Percentiles rank a stretch among this genome's conserved stretches.
Conservation (phyloP, 768 basidiomycete species). For the Pilatotrama ljubarskyi region DNA sequence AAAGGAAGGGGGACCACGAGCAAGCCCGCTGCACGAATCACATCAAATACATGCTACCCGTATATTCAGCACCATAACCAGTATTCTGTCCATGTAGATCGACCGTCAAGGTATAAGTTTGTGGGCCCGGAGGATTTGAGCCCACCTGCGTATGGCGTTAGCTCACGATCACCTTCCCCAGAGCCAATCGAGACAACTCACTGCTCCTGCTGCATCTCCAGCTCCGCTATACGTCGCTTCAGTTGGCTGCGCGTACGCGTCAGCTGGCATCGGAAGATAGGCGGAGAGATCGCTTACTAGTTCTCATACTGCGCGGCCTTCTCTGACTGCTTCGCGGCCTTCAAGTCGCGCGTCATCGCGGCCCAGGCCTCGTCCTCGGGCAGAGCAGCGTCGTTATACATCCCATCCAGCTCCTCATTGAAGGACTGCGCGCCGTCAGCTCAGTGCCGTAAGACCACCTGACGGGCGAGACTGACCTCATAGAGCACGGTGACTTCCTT, state of each 20-base stretch:
- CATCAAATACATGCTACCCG: slow-evolving; percentile 4
- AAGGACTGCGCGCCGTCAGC: slow-evolving; percentile 60
- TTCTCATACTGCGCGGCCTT: slow-evolving; percentile 81
- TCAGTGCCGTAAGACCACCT: not conserved
- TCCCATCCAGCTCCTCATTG: slow-evolving; percentile 89
- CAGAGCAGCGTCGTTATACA: slow-evolving; percentile 84
- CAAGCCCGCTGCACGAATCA: not conserved
- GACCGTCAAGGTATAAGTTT: slow-evolving; percentile 42
- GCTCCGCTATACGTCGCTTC: slow-evolving; percentile 67
- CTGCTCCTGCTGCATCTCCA: slow-evolving; percentile 80
- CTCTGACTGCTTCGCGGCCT: slow-evolving; percentile 73
- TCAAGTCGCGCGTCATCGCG: slow-evolving; percentile 72
- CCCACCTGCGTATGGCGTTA: slow-evolving; percentile 52
- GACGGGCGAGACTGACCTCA: slow-evolving; percentile 53
- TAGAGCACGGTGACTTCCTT: slow-evolving; percentile 93
- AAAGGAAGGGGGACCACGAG: no score
- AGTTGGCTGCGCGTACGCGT: slow-evolving; percentile 49
- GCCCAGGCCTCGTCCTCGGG: slow-evolving; percentile 82
- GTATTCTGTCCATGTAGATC: not conserved
- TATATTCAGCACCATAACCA: slow-evolving; percentile 11
- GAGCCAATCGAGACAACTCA: slow-evolving; percentile 41
- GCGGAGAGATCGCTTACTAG: slow-evolving; percentile 47
- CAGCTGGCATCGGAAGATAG: not conserved
- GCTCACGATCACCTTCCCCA: slow-evolving; percentile 8
- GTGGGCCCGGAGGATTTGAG: slow-evolving; percentile 52